Evolutionary conservation across 129 eudicot genomes (phyloP).

Genomic region (Erigeron canadensis): DNA sequence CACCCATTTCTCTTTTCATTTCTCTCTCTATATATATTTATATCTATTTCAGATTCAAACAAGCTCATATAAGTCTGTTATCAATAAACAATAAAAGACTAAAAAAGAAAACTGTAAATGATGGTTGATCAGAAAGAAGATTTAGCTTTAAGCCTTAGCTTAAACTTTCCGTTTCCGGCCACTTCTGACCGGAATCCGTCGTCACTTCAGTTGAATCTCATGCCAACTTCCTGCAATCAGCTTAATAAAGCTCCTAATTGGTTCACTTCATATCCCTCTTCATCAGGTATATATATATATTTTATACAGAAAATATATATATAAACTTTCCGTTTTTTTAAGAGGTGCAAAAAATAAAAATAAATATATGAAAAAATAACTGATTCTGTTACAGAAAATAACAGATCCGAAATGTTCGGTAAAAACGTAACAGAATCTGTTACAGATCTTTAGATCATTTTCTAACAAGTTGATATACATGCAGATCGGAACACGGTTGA

Average conservation of each 20-base stretch:
- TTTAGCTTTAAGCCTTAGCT: slow-evolving; percentile 62
- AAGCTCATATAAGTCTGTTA: neutral
- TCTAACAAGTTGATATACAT: slow-evolving; percentile 17
- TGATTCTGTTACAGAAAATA: neutral
- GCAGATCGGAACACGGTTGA: slow-evolving; percentile 64
- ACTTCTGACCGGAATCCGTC: slow-evolving; percentile 16
- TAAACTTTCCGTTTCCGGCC: slow-evolving; percentile 48
- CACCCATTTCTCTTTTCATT: slow-evolving; percentile 10
- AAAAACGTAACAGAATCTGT: neutral
- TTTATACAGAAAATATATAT: neutral
- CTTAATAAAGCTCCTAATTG: slow-evolving; percentile 39
- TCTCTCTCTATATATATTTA: slow-evolving; percentile 17
- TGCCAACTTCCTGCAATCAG: slow-evolving; percentile 41
- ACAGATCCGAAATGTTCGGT: slow-evolving; percentile 16
- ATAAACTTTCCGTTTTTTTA: too few species aligned
- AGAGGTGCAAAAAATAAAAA: too few species aligned
- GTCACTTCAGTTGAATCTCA: slow-evolving; percentile 52
- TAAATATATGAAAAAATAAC: too few species aligned
- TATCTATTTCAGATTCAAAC: neutral
- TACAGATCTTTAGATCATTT: slow-evolving; percentile 9
- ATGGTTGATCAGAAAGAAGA: slow-evolving; percentile 50
- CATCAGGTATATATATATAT: slow-evolving; percentile 32
- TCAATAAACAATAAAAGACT: neutral
- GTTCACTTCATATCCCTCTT: slow-evolving; percentile 38
- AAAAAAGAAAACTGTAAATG: slow-evolving; percentile 16